A percentile compares a stretch with the other conserved stretches of the same genome.
phyloP scores from a whole-genome alignment of 257 asterid species.

The Penstemon newberryi region DNA sequence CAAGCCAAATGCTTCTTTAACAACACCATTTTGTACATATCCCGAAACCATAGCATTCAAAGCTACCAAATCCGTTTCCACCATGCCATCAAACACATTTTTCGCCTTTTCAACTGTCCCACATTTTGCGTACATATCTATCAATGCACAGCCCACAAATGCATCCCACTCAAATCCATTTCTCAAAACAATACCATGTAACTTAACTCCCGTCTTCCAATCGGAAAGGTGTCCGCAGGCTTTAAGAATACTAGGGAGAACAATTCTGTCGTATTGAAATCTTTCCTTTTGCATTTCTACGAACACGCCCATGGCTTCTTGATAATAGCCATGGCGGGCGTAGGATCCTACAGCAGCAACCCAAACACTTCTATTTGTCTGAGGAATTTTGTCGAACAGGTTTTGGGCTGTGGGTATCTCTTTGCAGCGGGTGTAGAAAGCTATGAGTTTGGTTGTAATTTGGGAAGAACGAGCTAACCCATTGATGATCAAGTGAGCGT shows the following conservation, averaged over 20 bases:
- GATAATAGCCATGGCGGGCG: conserved; percentile 50
- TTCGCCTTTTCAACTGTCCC: conserved; percentile 47
- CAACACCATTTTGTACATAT: conserved; percentile 42
- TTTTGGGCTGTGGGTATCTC: conserved; percentile 42
- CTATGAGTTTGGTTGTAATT: conserved; percentile 50
- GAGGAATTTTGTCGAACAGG: conserved; percentile 68
- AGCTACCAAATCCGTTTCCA: conserved; percentile 52
- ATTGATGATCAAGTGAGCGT: conserved; percentile 53
- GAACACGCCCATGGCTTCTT: conserved; percentile 49
- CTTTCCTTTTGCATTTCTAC: conserved; percentile 45
- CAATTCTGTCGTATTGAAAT: conserved; percentile 39
- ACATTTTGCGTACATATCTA: conserved; percentile 68
- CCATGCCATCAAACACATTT: conserved; percentile 51
- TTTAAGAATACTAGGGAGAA: conserved; percentile 70
- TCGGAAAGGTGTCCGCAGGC: conserved; percentile 69
- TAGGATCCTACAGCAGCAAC: conserved; percentile 55
- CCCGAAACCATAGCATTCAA: conserved; percentile 70
- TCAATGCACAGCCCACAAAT: conserved; percentile 55
- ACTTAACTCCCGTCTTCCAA: conserved; percentile 42
- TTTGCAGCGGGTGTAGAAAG: conserved; percentile 45
- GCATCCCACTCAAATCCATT: conserved; percentile 44
- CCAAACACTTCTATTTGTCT: conserved; percentile 52
- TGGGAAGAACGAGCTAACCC: conserved; percentile 43
- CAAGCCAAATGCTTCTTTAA: conserved; percentile 39
- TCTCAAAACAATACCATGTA: conserved; percentile 53